Evolutionary conservation across 305 asterid species (phyloP).

Genomic region (Stenogyne calaminthoides): DNA sequence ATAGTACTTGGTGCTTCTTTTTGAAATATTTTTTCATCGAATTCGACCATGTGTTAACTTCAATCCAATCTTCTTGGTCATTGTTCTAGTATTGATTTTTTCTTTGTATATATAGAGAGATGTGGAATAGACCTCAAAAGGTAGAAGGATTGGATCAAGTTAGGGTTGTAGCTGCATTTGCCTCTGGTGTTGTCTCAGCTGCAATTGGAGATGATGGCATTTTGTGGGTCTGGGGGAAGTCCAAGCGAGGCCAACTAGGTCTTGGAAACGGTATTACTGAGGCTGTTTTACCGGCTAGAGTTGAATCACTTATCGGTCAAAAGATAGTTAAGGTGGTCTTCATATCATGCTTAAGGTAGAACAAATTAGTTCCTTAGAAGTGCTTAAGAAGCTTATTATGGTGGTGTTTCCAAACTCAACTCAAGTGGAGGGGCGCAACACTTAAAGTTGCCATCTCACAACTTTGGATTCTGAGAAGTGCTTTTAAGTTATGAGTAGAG

Average conservation of each 20-base stretch:
- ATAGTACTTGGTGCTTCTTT: background rate
- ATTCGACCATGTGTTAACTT: background rate
- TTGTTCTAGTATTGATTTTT: background rate
- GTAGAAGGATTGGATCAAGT: constrained; percentile 72
- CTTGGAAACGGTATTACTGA: constrained; percentile 62
- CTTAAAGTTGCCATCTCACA: no score
- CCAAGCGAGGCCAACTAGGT: constrained; percentile 95
- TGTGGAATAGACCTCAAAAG: constrained; percentile 68
- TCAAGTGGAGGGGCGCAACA: no score
- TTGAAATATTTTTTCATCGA: background rate
- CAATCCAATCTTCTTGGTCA: background rate
- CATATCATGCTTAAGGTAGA: constrained; percentile 58
- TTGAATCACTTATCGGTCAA: constrained; percentile 69
- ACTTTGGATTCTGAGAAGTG: no score
- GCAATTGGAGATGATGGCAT: constrained; percentile 85
- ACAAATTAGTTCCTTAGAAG: constrained; percentile 23
- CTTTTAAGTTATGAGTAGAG: no score
- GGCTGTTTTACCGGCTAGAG: constrained; percentile 65
- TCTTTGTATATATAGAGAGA: constrained; percentile 48
- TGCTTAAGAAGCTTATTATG: background rate
- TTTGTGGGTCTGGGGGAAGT: constrained; percentile 96
- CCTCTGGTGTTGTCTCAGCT: constrained; percentile 83
- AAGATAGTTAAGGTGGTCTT: constrained; percentile 82
- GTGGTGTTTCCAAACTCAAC: no score
- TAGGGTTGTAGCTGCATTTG: constrained; percentile 61